Conservation (phyloP, 2,329 filamentous ascomycete species). For the Fusarium redolens region DNA sequence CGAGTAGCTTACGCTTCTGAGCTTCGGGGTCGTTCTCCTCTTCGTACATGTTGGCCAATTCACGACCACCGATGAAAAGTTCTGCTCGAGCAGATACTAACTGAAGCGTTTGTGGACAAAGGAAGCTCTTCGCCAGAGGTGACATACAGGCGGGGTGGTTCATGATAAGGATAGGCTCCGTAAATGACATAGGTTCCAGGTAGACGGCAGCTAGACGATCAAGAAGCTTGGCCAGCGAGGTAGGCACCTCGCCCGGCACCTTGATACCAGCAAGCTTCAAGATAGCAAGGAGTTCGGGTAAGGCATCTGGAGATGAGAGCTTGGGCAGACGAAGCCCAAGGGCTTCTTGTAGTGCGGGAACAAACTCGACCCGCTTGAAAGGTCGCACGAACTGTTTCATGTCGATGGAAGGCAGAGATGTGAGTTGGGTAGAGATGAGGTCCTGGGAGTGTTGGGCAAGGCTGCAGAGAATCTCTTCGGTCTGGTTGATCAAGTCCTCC, state of each 20-base stretch:
- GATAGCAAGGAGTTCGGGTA: constrained; percentile 64
- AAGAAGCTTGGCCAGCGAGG: constrained; percentile 75
- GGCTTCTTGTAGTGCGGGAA: constrained; percentile 78
- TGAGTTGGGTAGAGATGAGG: constrained; percentile 58
- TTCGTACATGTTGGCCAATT: constrained; percentile 97
- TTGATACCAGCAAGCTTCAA: constrained; percentile 69
- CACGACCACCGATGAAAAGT: constrained; percentile 81
- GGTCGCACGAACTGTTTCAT: constrained; percentile 61
- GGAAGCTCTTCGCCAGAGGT: constrained; percentile 88
- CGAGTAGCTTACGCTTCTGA: constrained; percentile 84
- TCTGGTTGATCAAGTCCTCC: constrained; percentile 78
- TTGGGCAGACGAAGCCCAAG: constrained; percentile 75
- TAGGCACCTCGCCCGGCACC: constrained; percentile 71
- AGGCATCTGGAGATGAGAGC: constrained; percentile 65
- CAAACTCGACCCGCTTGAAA: constrained; percentile 81
- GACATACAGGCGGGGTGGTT: constrained; percentile 92
- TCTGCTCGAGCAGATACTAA: constrained; percentile 84
- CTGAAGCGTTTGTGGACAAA: constrained; percentile 75
- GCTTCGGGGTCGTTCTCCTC: constrained; percentile 94
- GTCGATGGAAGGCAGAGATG: constrained; percentile 60
- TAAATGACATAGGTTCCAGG: constrained; percentile 79
- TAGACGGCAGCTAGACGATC: constrained; percentile 82
- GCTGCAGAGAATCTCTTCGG: constrained; percentile 75
- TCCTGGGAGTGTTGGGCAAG: constrained; percentile 65
- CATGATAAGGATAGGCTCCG: constrained; percentile 82